Base-by-base conservation (phyloP, 495 filamentous ascomycete genomes). In the Stereocaulon alpinum region DNA sequence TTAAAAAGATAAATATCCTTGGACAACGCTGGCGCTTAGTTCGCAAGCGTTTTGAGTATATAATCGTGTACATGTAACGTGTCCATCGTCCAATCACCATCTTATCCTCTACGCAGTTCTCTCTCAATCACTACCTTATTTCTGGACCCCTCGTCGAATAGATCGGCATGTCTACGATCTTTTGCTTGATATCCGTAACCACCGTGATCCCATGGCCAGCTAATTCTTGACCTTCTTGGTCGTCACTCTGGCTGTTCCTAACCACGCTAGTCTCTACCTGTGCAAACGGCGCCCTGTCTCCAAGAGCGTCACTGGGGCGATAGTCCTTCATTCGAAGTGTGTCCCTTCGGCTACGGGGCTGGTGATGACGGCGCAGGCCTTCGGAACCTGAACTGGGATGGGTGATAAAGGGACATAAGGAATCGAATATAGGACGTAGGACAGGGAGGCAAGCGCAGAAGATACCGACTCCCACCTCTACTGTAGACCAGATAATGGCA, bases 361-460 rank as follows among this genome's bases (percentile, higher is more conserved):
- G 47, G 30, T 11, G 34, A 12, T 50, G 24, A 10, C 47, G 47
- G 14, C n/a, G 51, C 20, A 40, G 30, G 30, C 51, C 29, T 40
- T 32, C 40, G 18, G 30, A 54, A 22, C 40, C 17, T 11, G 51
- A 41, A 10, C n/a, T 37, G 18, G n/a, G 18, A 10, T 30, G 32
- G 20, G 37, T 41, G 37, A 40, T 9, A 10, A n/a, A 15, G 5
- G 51, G 12, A 22, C 12, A 27, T 14, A 50, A 18, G 15, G 47
- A 27, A 4, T 32, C 30, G 3, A 50, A 24, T 5, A 50, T 50
- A n/a, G 47, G 47, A 27, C 47, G 47, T 22, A 50, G 15, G n/a
- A 50, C 47, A 22, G 57, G 57, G 15, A 59, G 40, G 40, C 57
- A 59, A 11, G 57, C 57, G 40, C 57, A 50, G 41, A 59, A 51